These are phyloP conservation scores for Rhododendron ovatum DNA, from an alignment of 148 eudicot genomes.

Conservation along the genomic window DNA sequence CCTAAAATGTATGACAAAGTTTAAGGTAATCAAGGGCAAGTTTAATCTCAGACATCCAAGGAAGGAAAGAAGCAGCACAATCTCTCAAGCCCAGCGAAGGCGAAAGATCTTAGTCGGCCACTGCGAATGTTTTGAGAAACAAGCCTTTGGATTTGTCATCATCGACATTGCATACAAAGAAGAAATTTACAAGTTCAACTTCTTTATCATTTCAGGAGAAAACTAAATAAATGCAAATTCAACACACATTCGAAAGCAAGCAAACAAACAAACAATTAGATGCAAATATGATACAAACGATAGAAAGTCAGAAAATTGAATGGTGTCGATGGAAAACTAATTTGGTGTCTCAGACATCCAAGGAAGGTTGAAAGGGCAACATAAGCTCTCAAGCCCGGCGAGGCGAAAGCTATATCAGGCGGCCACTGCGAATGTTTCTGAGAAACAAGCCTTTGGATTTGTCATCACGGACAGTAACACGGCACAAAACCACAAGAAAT, in stretches of 20 bases:
- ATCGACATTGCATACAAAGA: neutral
- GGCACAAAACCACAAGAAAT: neutral
- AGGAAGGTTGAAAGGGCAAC: neutral
- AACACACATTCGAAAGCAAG: no score
- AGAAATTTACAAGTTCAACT: neutral
- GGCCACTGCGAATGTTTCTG: slow-evolving; percentile 11
- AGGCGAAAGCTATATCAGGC: no score
- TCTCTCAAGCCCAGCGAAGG: slow-evolving; percentile 20
- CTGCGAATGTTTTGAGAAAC: slow-evolving; percentile 71
- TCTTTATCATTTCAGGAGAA: neutral
- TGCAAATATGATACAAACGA: neutral
- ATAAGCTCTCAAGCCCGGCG: no score
- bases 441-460: slow-evolving; percentile 44
- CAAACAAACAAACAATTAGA: no score
- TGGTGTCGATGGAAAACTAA: neutral
- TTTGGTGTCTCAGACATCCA: neutral
- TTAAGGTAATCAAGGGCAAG: no score
- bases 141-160: slow-evolving; percentile 45
- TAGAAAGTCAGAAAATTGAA: neutral
- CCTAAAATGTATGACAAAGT: no score
- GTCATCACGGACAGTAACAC: neutral
- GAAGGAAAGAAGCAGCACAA: neutral
- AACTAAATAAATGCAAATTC: neutral
- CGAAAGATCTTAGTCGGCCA: slow-evolving; percentile 68
- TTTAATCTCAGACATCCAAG: neutral